Conservation (phyloP, 2,329 filamentous ascomycete species). For the Cladophialophora yegresii region DNA sequence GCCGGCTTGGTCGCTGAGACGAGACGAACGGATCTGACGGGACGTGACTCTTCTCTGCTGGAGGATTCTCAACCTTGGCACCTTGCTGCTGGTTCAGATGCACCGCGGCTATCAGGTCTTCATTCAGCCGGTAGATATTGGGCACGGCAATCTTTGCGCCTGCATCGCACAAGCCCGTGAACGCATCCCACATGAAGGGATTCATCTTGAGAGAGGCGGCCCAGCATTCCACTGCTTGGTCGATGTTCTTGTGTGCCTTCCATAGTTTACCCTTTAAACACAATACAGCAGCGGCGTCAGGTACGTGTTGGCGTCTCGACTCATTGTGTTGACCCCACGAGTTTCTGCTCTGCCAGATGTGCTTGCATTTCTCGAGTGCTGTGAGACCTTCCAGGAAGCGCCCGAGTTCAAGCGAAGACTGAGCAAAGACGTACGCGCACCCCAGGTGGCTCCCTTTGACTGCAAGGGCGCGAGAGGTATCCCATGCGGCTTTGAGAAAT, state of each 20-base stretch:
- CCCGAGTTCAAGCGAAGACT: slow-evolving; percentile 78
- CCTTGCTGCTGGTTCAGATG: slow-evolving; percentile 33
- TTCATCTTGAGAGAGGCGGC: slow-evolving; percentile 87
- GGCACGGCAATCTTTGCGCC: slow-evolving; percentile 71
- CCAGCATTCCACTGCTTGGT: slow-evolving; percentile 81
- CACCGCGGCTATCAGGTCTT: slow-evolving; percentile 60
- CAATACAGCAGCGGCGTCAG: slow-evolving; percentile 80
- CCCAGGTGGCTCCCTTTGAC: slow-evolving; percentile 75
- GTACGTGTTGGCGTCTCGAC: slow-evolving; percentile 69
- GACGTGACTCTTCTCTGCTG: slow-evolving; percentile 43
- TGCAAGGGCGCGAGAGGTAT: slow-evolving; percentile 72
- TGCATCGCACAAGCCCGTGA: slow-evolving; percentile 81
- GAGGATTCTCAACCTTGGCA: slow-evolving; percentile 38
- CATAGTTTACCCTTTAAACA: slow-evolving; percentile 87
- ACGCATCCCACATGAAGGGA: slow-evolving; percentile 98
- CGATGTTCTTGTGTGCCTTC: slow-evolving; percentile 74
- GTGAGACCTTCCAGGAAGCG: slow-evolving; percentile 77
- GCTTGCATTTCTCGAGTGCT: slow-evolving; percentile 78
- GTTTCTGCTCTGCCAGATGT: slow-evolving; percentile 73
- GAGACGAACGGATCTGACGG: slow-evolving; percentile 49
- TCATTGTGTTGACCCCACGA: slow-evolving; percentile 82
- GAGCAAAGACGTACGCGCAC: slow-evolving; percentile 88
- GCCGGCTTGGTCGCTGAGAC: slow-evolving; percentile 42
- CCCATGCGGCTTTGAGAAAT: slow-evolving; percentile 81
- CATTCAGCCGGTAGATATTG: slow-evolving; percentile 80